Conservation (phyloP, 2,329 filamentous ascomycete species). For the Colletotrichum gigasporum region DNA sequence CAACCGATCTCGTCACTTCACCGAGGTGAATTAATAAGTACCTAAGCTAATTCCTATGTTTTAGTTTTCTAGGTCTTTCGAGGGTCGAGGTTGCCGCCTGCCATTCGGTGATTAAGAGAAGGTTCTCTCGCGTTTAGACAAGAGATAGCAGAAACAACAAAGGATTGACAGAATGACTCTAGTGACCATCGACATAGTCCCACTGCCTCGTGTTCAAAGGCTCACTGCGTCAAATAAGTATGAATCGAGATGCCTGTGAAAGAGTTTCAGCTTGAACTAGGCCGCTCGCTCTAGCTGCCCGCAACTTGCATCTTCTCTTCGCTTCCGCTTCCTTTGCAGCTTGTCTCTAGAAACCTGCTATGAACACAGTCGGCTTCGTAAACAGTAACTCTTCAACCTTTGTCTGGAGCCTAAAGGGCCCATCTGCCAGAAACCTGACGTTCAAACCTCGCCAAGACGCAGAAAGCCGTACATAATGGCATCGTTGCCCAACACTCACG, state of each 20-base stretch:
- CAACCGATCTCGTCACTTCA: too few species aligned
- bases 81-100: not conserved
- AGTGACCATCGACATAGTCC: not conserved
- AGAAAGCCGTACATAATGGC: not conserved
- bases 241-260: not conserved
- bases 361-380: not conserved
- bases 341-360: not conserved
- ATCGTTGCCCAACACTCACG: not conserved
- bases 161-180: not conserved
- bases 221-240: not conserved
- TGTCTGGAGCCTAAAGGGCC: not conserved
- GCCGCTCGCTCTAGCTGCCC: not conserved
- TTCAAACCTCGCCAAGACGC: not conserved
- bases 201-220: not conserved
- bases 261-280: not conserved
- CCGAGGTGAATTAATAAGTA: too few species aligned
- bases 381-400: not conserved
- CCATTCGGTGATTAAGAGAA: not conserved
- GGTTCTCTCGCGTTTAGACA: not conserved
- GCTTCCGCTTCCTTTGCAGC: not conserved
- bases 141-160: not conserved
- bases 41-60: too few species aligned
- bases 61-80: too few species aligned
- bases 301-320: not conserved
- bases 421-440: not conserved